A percentile compares a stretch with the other conserved stretches of the same genome.
These are phyloP conservation scores for Exidia glandulosa DNA, from an alignment of 768 basidiomycete species.

Conservation along the genomic window DNA sequence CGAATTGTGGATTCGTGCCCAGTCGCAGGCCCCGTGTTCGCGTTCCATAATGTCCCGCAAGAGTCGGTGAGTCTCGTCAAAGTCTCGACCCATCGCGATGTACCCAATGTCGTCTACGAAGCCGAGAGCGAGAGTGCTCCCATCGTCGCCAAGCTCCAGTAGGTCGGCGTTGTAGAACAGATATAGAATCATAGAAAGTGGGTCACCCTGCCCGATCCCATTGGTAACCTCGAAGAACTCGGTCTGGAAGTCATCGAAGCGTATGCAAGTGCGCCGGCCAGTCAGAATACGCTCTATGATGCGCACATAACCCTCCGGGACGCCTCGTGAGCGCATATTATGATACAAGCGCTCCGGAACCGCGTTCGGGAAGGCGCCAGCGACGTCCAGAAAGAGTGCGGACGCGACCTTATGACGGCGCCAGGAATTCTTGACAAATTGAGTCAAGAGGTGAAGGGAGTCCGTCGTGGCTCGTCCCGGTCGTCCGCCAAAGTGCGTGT, in stretches of 20 bases:
- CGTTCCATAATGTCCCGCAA: slow-evolving; percentile 9
- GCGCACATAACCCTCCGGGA: no score
- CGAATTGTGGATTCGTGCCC: no score
- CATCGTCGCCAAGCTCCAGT: no score
- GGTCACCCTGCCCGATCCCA: slow-evolving; percentile 19
- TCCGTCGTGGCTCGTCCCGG: slow-evolving; percentile 20
- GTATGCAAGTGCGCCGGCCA: slow-evolving; percentile 10
- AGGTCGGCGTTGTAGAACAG: slow-evolving; percentile 15
- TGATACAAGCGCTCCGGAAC: no score
- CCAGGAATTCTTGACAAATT: slow-evolving; percentile 27
- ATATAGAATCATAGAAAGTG: slow-evolving; percentile 16
- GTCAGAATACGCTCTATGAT: slow-evolving; percentile 10
- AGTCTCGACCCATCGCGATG: no score
- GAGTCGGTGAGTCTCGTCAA: no score
- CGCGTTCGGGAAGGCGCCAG: no score
- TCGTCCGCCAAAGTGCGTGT: slow-evolving; percentile 20
- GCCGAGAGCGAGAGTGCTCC: no score
- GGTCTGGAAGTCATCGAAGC: slow-evolving; percentile 20
- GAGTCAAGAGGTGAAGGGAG: slow-evolving; percentile 19
- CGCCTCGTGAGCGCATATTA: no score
- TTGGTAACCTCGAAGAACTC: slow-evolving; percentile 6
- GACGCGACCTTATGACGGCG: slow-evolving; percentile 12
- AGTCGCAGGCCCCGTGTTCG: no score
- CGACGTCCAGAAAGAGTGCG: no score
- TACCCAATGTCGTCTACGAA: slow-evolving; percentile 8